Evolutionary conservation across 2,329 filamentous ascomycete species (phyloP).

Genomic region (Trichoderma arundinaceum): DNA sequence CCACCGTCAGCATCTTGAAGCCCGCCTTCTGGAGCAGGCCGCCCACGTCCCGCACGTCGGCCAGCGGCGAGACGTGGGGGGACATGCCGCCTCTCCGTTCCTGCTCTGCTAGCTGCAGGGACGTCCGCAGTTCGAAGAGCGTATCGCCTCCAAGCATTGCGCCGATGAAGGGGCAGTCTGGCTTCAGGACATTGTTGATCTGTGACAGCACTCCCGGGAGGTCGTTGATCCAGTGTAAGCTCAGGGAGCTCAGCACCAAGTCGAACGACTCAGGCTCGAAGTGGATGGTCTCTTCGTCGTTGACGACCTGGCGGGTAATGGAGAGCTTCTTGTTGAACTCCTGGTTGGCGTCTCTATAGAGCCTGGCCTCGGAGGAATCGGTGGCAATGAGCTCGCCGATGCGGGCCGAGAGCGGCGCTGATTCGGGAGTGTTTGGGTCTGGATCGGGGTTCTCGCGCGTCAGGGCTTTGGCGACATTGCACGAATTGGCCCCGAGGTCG

Average conservation of each 20-base stretch:
- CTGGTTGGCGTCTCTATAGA: constrained; percentile 78
- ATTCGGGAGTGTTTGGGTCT: constrained; percentile 59
- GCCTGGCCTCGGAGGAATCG: constrained; percentile 77
- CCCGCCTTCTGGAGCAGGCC: constrained; percentile 84
- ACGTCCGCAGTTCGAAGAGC: constrained; percentile 90
- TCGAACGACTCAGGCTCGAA: constrained; percentile 82
- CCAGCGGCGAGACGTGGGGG: constrained; percentile 87
- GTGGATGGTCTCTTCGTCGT: constrained; percentile 74
- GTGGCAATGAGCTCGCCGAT: constrained; percentile 78
- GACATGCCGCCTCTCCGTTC: constrained; percentile 91
- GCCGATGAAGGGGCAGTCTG: constrained; percentile 88
- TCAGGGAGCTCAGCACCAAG: constrained; percentile 85
- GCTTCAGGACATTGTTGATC: constrained; percentile 85
- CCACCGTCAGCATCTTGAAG: constrained; percentile 95
- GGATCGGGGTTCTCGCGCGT: constrained; percentile 71
- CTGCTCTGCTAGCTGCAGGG: constrained; percentile 88
- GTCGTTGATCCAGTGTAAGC: constrained; percentile 97
- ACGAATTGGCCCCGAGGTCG: constrained; percentile 93
- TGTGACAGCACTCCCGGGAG: constrained; percentile 83
- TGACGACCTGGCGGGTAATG: constrained; percentile 76
- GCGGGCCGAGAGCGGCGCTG: constrained; percentile 70
- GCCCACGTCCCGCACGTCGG: constrained; percentile 89
- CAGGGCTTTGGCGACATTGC: constrained; percentile 86
- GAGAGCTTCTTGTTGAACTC: constrained; percentile 76
- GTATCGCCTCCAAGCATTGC: constrained; percentile 97